phyloP scores from a whole-genome alignment of 495 filamentous ascomycete genomes.

The Aspergillus nanangensis region DNA sequence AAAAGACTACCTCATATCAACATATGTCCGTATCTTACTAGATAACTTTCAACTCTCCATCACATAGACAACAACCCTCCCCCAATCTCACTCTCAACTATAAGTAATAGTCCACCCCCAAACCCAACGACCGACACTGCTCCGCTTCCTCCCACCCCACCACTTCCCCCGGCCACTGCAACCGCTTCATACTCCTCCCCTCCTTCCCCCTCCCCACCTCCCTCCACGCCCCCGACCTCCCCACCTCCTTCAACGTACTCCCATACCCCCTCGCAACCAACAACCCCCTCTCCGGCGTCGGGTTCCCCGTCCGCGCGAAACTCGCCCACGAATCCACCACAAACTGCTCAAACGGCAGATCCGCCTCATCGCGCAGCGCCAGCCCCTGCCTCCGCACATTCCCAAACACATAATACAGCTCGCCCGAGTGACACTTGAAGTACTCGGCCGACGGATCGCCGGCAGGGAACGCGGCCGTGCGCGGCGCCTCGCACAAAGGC shows the following conservation, averaged over 20 bases:
- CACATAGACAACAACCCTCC: too few relatives aligned
- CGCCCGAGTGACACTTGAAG: slow-evolving; percentile 26
- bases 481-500: slow-evolving; percentile 18
- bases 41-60: too few relatives aligned
- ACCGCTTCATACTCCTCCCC: background rate
- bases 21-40: too few relatives aligned
- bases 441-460: slow-evolving; percentile 22
- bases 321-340: slow-evolving; percentile 24
- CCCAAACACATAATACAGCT: slow-evolving; percentile 22
- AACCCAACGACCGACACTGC: background rate
- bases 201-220: background rate
- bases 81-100: too few relatives aligned
- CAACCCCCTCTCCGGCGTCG: slow-evolving; percentile 9
- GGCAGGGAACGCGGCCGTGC: slow-evolving; percentile 13
- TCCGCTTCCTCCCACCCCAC: background rate
- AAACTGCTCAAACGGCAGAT: slow-evolving; percentile 22
- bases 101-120: background rate
- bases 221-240: background rate
- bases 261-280: background rate
- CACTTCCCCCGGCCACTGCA: background rate
- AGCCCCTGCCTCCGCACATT: slow-evolving; percentile 14
- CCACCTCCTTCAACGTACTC: background rate
- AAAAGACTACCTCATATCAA: too few relatives aligned
- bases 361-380: slow-evolving; percentile 17
- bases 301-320: slow-evolving; percentile 15